A percentile compares a stretch with the other conserved stretches of the same genome.
Conservation (phyloP, 106 monocot genomes). For the Platanthera zijinensis region DNA sequence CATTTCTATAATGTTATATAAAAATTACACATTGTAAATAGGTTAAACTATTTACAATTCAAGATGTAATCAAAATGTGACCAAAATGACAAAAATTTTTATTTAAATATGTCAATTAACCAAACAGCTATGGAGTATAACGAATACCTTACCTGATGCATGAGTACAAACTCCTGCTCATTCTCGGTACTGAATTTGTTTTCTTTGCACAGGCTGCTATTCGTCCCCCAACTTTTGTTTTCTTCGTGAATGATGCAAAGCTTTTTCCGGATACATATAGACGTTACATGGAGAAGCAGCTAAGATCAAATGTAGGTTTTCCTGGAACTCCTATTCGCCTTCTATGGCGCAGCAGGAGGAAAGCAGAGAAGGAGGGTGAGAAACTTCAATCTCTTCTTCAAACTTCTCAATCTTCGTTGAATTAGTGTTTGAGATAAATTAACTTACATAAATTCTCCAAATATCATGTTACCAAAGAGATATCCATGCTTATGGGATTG, state of each 20-base stretch:
- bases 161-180: neutral
- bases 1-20: too few species aligned
- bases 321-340: conserved; percentile 94
- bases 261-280: conserved; percentile 93
- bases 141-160: neutral
- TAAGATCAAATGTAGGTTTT: conserved; percentile 82
- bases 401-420: neutral
- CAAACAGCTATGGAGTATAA: too few species aligned
- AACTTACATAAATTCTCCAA: too few species aligned
- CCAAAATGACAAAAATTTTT: too few species aligned
- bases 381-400: neutral
- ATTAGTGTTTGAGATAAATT: neutral
- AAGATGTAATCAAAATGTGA: too few species aligned
- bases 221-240: conserved; percentile 94
- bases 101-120: too few species aligned
- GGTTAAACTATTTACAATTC: too few species aligned
- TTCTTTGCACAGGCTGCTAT: conserved; percentile 63
- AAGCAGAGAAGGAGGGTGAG: conserved; percentile 43
- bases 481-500: too few species aligned
- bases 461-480: too few species aligned
- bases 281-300: conserved; percentile 96
- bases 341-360: conserved; percentile 78
- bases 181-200: neutral
- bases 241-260: conserved; percentile 90
- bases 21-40: too few species aligned